Percentiles rank a stretch among this genome's conserved stretches.
Conservation (phyloP, 306 rosid genomes). For the Adenanthera pavonina region DNA sequence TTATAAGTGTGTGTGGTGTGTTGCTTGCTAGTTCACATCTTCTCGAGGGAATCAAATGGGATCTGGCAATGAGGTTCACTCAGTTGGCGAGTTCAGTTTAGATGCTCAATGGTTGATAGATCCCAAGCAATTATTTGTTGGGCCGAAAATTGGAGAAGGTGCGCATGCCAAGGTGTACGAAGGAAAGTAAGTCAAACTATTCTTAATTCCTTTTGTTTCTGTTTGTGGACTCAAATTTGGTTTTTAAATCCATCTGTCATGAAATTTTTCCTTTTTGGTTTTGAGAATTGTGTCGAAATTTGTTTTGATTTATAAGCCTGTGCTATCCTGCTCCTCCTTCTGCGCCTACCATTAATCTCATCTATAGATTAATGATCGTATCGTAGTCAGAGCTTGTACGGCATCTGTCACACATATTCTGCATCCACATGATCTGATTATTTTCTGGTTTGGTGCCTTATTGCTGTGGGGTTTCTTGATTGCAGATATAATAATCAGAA, state of each 20-base stretch:
- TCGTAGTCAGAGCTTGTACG: background rate
- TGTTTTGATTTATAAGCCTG: slow-evolving; percentile 10
- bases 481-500: slow-evolving; percentile 55
- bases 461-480: slow-evolving; percentile 34
- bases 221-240: slow-evolving; percentile 34
- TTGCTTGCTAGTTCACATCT: slow-evolving; percentile 35
- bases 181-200: slow-evolving; percentile 89
- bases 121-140: slow-evolving; percentile 90
- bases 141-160: slow-evolving; percentile 94
- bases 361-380: slow-evolving; percentile 25
- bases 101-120: slow-evolving; percentile 85
- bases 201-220: slow-evolving; percentile 8
- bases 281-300: background rate
- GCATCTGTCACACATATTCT: slow-evolving; percentile 21
- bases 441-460: slow-evolving; percentile 24
- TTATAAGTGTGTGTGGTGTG: slow-evolving; percentile 35
- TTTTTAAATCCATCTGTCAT: slow-evolving; percentile 24
- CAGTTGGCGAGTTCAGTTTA: slow-evolving; percentile 67
- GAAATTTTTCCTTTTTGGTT: background rate
- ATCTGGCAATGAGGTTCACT: slow-evolving; percentile 88
- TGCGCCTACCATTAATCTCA: background rate
- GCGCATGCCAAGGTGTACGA: slow-evolving; percentile 95
- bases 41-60: slow-evolving; percentile 64
- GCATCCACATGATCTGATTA: background rate
- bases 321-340: slow-evolving; percentile 18